Conservation (phyloP, 192 early-diverging fungal species). For the Kickxella alabastrina region DNA sequence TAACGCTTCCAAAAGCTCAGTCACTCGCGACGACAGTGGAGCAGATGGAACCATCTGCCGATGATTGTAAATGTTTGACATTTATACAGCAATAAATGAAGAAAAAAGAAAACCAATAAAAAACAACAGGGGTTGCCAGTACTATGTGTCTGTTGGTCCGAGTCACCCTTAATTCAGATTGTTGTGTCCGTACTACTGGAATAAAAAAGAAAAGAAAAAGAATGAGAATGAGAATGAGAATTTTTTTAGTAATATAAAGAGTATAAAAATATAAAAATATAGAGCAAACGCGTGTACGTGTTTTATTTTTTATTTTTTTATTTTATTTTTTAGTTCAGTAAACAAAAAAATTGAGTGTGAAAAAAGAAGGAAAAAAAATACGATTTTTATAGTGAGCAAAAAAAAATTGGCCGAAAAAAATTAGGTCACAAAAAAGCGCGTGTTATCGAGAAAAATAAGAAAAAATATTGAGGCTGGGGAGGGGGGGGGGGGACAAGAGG, state of each 20-base stretch:
- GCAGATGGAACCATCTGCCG: conserved; percentile 70
- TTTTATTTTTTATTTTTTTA: not conserved
- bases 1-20: conserved; percentile 80
- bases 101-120: not conserved
- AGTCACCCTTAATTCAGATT: no score
- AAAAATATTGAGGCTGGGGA: not conserved
- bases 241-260: no score
- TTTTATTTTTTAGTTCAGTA: no score
- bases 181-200: no score
- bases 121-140: no score
- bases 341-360: no score
- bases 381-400: not conserved
- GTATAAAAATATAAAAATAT: no score
- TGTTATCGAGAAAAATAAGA: not conserved
- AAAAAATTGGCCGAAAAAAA: not conserved
- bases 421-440: not conserved
- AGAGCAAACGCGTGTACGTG: not conserved
- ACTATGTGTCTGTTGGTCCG: no score
- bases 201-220: not conserved
- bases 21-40: conserved; percentile 58
- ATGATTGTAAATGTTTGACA: conserved; percentile 77
- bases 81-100: conserved; percentile 18
- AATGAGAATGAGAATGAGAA: no score
- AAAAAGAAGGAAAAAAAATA: not conserved
- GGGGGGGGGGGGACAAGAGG: no score